Base-by-base conservation (phyloP, 2,329 filamentous ascomycete genomes). In the Nannizzia gypsea region DNA sequence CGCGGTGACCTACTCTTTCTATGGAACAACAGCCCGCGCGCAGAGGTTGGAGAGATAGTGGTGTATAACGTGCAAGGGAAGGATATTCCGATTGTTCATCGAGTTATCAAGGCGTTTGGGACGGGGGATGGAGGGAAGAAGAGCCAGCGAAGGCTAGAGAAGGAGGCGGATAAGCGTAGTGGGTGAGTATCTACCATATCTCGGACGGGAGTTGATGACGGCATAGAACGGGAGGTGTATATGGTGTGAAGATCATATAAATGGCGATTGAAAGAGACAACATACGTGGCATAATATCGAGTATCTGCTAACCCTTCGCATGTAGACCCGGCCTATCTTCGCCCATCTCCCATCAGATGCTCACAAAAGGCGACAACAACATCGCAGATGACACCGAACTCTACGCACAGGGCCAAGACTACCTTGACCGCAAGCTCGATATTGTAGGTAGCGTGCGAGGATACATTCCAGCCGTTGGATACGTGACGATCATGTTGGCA, bases 341-440 rank as follows among this genome's bases (percentile, higher is more conserved):
- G 1, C 57, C 64, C 9, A 54, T 64, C 56, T 67, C 71, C 20
- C 69, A 74, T 48, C 74, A 89, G 70, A 83, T 99, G 20, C 82
- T 99, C 60, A 99, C 93, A 36, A 99, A 99, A 76, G 93, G 93
- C 66, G 93, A 99, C 76, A 99, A 97, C 80, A 99, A 99, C 72
- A 75, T 84, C 6, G 88, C 89, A 46, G 92, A 97, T 73, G 93
- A 99, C 72, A 95, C 90, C 15, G 91, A 96, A 71, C 81, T 88
- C 17, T 96, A 96, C 72, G 91, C 93, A 2, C 78, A 80, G 42
- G 89, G 88, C 17, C 92, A 99, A 75, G 88, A 89, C 70, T 95
- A 89, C 72, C 80, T 99, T 52, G 85, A 88, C 71, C 83, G 93
- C 61, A 74, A 79, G 65, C 82, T 87, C 70, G 92, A 97, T 70